Evolutionary conservation across 345 rosid species (phyloP).

Genomic region (Cardamine occulta): DNA sequence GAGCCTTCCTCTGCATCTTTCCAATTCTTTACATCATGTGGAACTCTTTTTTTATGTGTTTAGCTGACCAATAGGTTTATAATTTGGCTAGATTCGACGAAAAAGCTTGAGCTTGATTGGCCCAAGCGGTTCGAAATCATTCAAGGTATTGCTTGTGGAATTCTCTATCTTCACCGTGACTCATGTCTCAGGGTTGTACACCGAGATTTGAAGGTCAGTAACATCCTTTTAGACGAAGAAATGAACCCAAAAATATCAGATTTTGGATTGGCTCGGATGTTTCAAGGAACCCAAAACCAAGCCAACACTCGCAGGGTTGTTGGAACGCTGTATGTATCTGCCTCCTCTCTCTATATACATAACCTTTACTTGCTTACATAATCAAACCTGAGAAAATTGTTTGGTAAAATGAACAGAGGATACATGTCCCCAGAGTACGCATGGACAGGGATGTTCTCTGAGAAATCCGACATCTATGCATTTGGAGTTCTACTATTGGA

Average conservation of each 20-base stretch:
- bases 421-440: conserved; percentile 87
- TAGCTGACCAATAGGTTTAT: not conserved
- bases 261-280: conserved; percentile 54
- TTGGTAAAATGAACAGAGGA: conserved; percentile 51
- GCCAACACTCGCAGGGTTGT: conserved; percentile 49
- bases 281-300: conserved; percentile 46
- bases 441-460: conserved; percentile 63
- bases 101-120: conserved; percentile 46
- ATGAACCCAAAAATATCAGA: conserved; percentile 57
- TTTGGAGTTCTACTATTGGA: conserved; percentile 71
- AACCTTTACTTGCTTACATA: not conserved
- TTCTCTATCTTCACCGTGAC: conserved; percentile 59
- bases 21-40: not conserved
- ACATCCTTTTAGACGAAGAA: conserved; percentile 48
- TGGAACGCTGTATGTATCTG: conserved; percentile 51
- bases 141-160: conserved; percentile 53
- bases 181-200: conserved; percentile 51
- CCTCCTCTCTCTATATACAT: not conserved
- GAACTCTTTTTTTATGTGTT: not conserved
- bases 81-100: conserved; percentile 35
- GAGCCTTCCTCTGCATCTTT: not conserved
- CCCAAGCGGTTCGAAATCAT: conserved; percentile 45
- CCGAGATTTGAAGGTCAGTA: conserved; percentile 50
- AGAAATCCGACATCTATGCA: conserved; percentile 72
- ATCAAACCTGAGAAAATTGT: not conserved